A percentile compares a stretch with the other conserved stretches of the same genome.
phyloP scores from a whole-genome alignment of 2,329 filamentous ascomycete species.

The Phoma sp. region DNA sequence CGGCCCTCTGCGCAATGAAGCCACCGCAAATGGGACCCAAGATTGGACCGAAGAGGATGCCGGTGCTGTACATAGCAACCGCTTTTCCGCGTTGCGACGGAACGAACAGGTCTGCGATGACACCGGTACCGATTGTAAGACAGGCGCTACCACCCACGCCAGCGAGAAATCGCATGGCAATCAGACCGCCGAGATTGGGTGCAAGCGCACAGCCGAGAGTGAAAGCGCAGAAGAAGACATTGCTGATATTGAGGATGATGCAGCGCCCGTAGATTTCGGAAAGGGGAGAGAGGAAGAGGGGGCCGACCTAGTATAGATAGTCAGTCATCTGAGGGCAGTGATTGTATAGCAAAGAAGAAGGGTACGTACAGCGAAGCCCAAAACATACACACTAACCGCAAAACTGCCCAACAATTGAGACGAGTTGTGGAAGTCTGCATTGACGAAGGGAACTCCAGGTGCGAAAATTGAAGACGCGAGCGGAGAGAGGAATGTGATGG shows the following conservation, averaged over 20 bases:
- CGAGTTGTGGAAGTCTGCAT: constrained; percentile 41
- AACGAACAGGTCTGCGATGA: constrained; percentile 46
- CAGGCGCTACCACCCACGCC: constrained; percentile 38
- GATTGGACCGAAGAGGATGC: constrained; percentile 44
- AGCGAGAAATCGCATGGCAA: constrained; percentile 45
- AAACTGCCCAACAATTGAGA: constrained; percentile 42
- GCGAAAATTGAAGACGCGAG: constrained; percentile 48
- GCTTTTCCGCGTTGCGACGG: constrained; percentile 43
- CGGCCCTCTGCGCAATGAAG: constrained; percentile 44
- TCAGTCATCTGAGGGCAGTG: not conserved
- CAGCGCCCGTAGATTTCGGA: constrained; percentile 47
- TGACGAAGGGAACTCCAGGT: constrained; percentile 42
- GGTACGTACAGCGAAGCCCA: constrained; percentile 42
- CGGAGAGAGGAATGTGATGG: constrained; percentile 46
- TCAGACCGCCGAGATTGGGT: constrained; percentile 43
- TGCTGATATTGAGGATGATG: constrained; percentile 46
- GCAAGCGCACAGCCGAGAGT: constrained; percentile 54
- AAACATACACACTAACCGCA: constrained; percentile 45
- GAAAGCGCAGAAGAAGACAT: constrained; percentile 61
- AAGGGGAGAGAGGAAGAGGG: constrained; percentile 44
- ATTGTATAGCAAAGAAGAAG: not conserved
- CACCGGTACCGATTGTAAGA: constrained; percentile 44
- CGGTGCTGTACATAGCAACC: constrained; percentile 40
- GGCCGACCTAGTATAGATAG: constrained; percentile 30
- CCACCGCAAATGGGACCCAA: constrained; percentile 46